Evolutionary conservation across 306 rosid genomes (phyloP).

Genomic region (Luffa acutangula): DNA sequence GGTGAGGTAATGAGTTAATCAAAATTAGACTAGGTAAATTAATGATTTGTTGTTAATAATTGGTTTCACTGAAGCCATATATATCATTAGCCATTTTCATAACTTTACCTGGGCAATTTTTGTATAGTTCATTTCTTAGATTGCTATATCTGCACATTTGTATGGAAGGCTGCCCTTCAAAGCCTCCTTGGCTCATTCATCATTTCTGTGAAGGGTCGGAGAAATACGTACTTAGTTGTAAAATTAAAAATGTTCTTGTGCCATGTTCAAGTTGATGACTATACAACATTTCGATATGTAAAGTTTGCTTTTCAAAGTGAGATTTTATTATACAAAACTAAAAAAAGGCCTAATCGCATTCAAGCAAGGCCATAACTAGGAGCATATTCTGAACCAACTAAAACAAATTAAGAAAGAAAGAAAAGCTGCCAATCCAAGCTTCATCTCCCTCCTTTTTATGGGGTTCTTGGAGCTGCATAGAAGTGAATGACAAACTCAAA

Average conservation of each 20-base stretch:
- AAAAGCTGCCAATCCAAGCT: background rate
- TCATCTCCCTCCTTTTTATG: background rate
- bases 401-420: background rate
- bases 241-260: too few relatives aligned
- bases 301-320: background rate
- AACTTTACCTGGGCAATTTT: background rate
- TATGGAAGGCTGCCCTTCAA: too few relatives aligned
- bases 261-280: background rate
- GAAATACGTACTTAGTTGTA: too few relatives aligned
- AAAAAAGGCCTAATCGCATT: background rate
- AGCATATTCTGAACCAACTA: background rate
- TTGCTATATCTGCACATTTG: background rate
- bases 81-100: background rate
- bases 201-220: too few relatives aligned
- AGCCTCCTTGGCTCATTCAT: too few relatives aligned
- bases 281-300: background rate
- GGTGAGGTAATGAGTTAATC: background rate
- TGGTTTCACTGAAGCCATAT: background rate
- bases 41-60: background rate
- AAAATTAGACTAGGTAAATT: background rate
- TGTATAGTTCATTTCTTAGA: background rate
- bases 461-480: slow-evolving; percentile 3
- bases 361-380: background rate
- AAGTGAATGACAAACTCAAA: background rate
- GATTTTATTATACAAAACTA: background rate